phyloP scores from a whole-genome alignment of 108 stramenopile genomes.

The Cyclotella cryptica region DNA sequence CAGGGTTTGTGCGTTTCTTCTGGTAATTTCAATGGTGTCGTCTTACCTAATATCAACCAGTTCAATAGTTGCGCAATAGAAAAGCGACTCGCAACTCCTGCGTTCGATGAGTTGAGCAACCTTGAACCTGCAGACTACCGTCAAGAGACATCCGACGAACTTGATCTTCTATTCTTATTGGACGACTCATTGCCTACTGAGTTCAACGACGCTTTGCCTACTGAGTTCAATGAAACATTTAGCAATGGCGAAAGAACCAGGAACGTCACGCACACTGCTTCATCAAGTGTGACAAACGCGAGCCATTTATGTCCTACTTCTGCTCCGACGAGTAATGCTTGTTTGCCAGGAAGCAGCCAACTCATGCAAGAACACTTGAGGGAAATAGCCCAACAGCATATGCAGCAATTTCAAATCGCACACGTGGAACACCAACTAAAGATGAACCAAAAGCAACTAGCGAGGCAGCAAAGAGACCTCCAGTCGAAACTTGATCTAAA shows the following conservation, averaged over 20 bases:
- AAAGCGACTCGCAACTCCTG: neutral
- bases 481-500: neutral
- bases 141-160: neutral
- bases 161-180: conserved; percentile 7
- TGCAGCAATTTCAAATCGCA: neutral
- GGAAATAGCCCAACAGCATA: conserved; percentile 6
- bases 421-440: neutral
- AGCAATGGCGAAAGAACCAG: neutral
- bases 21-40: neutral
- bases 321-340: neutral
- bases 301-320: neutral
- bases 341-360: neutral
- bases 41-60: neutral
- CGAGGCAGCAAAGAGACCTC: neutral
- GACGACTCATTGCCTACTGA: neutral
- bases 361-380: conserved; percentile 8
- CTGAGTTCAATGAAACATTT: neutral
- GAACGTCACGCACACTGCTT: neutral
- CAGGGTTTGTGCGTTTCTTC: neutral
- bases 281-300: neutral
- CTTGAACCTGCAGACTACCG: neutral
- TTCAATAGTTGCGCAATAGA: neutral
- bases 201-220: neutral
- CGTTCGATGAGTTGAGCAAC: neutral
- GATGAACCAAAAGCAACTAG: neutral